A percentile compares a stretch with the other conserved stretches of the same genome.
Conservation (phyloP, 164 flowering plant genomes). For the Houttuynia cordata region DNA sequence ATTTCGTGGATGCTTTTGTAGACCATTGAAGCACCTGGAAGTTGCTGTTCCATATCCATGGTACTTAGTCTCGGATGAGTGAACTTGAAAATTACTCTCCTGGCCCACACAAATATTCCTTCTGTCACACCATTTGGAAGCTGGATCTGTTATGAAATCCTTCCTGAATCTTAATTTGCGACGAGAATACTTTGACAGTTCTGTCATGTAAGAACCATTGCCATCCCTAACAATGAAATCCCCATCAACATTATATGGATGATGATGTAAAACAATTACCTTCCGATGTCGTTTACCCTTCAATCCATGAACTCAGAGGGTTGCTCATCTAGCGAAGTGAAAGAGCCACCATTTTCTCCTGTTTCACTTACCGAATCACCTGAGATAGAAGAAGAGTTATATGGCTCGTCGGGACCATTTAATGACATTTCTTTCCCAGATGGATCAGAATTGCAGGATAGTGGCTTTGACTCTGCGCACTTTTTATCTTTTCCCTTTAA, state of each 20-base stretch:
- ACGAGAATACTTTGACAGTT: constrained; percentile 38
- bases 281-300: constrained; percentile 9
- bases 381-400: constrained; percentile 16
- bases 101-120: constrained; percentile 17
- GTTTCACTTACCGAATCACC: constrained; percentile 37
- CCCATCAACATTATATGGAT: constrained; percentile 28
- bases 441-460: constrained; percentile 16
- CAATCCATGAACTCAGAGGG: constrained; percentile 15
- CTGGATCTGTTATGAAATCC: constrained; percentile 28
- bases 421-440: constrained; percentile 25
- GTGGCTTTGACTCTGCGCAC: constrained; percentile 18
- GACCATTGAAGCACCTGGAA: constrained; percentile 32
- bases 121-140: constrained; percentile 40
- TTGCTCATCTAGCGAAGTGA: constrained; percentile 29
- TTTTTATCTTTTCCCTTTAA: constrained; percentile 63
- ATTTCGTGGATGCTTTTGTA: constrained; percentile 33
- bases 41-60: constrained; percentile 18
- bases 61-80: constrained; percentile 33
- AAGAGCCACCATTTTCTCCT: constrained; percentile 31
- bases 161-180: constrained; percentile 35
- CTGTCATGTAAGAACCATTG: constrained; percentile 27
- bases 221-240: constrained; percentile 28
- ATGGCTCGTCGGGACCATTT: constrained; percentile 30
- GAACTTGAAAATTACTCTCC: constrained; percentile 20
- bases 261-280: constrained; percentile 7